Conservation (phyloP, 257 asterid species). For the Striga asiatica region DNA sequence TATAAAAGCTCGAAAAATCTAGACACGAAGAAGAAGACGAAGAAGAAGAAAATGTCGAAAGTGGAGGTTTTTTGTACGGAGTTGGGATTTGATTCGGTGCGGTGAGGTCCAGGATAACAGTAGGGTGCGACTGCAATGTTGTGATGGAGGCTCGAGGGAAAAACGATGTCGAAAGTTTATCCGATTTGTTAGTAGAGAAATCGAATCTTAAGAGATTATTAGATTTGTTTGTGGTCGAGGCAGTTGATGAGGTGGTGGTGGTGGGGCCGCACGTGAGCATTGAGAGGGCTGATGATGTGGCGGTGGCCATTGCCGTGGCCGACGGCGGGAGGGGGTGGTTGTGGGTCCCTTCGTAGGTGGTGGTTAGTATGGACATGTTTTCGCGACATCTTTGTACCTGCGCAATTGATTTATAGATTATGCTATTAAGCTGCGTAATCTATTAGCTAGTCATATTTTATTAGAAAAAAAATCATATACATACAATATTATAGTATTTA, state of each 20-base stretch:
- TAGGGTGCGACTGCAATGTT: slow-evolving; percentile 38
- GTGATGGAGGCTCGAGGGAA: slow-evolving; percentile 25
- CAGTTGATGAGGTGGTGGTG: slow-evolving; percentile 13
- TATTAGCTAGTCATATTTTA: too few relatives aligned
- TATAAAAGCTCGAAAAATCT: slow-evolving; percentile 20
- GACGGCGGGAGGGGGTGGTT: slow-evolving; percentile 41
- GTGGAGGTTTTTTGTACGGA: slow-evolving; percentile 5
- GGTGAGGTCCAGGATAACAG: slow-evolving; percentile 43
- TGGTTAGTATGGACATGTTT: slow-evolving; percentile 33
- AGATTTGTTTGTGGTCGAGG: too few relatives aligned
- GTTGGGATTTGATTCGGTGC: slow-evolving; percentile 13
- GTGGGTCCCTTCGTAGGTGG: slow-evolving; percentile 53
- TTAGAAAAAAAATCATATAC: too few relatives aligned
- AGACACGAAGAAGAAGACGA: slow-evolving; percentile 21
- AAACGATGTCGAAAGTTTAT: slow-evolving; percentile 1
- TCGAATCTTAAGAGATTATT: slow-evolving; percentile 14
- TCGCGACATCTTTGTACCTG: slow-evolving; percentile 47
- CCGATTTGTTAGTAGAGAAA: slow-evolving; percentile 17
- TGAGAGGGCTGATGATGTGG: slow-evolving; percentile 39
- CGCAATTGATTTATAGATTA: too few relatives aligned
- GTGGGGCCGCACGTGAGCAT: slow-evolving; percentile 36
- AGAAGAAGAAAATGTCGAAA: too few relatives aligned
- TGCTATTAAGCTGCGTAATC: too few relatives aligned
- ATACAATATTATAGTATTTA: too few relatives aligned
- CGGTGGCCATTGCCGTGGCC: slow-evolving; percentile 41